Conservation (phyloP, 1,284 basidiomycete genomes). For the Ustilago trichophora region DNA sequence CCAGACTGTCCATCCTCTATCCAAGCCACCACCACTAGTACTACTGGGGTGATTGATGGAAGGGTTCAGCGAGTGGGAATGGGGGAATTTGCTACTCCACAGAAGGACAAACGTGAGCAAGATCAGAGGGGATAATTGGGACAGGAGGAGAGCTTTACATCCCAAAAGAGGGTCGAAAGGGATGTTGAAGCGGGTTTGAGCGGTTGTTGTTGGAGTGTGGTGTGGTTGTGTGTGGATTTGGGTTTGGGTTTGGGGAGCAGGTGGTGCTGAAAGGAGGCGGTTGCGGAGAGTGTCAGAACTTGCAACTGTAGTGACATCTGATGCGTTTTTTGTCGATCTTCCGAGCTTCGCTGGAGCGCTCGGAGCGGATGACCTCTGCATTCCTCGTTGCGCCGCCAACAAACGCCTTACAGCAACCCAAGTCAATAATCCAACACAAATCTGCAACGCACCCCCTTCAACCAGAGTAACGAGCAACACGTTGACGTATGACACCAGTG, state of each 20-base stretch:
- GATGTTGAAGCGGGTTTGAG: no score
- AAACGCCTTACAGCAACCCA: background rate
- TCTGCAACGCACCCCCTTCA: conserved; percentile 18
- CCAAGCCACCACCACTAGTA: no score
- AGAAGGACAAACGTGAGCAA: conserved; percentile 82
- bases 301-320: no score
- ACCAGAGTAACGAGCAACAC: conserved; percentile 18
- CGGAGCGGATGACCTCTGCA: no score
- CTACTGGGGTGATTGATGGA: no score
- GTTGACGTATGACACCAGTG: conserved; percentile 27
- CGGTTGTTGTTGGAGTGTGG: no score
- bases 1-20: conserved; percentile 61
- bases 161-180: conserved; percentile 71
- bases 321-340: no score
- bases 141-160: conserved; percentile 82
- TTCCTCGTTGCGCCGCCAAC: no score
- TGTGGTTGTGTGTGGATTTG: no score
- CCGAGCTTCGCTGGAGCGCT: no score
- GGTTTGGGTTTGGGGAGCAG: background rate
- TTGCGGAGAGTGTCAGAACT: no score
- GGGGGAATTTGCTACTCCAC: conserved; percentile 72
- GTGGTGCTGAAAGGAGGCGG: background rate
- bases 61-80: background rate
- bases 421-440: background rate
- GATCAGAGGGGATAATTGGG: conserved; percentile 85